Evolutionary conservation across 108 stramenopile genomes (phyloP), one percentile per base, ranked within the genome.

Genomic region (Discostella stelligeroides): DNA sequence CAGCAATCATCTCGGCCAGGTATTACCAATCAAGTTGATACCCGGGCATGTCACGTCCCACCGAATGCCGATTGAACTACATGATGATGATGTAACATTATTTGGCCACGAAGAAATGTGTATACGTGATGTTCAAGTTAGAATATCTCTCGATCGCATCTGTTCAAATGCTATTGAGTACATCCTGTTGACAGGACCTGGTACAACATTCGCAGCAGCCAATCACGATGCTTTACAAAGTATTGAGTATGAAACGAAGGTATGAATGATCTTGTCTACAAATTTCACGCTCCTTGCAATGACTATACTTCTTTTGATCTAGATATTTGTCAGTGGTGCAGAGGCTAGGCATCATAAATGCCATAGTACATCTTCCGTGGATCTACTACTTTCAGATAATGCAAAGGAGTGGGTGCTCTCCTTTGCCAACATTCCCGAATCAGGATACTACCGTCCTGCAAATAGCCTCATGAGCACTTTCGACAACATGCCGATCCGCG

Each of bases 381-480:
- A 77, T 39, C 27, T 77, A 24, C 11, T 30, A 18, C 58, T 77
- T 25, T 64, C 63, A 7, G 76, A 77, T 49, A 34, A 40, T 63
- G 76, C 55, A 37, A 21, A 63, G 29, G 68, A 77, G 30, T 49
- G 53, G 7, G 42, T 77, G 28, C 47, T 77, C 1, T 69, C 76
- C 2, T n/a, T 43, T 39, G 38, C 68, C 15, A 57, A 39, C 29
- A 49, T 77, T 14, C 73, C 73, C 18, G 38, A 41, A 1, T 47
- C 53, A 14, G 76, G 76, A 7, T 23, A 4, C 15, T 77, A 63
- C 68, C 76, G 76, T 58, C 76, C 76, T 14, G 76, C 76, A 11
- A 64, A 63, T 45, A 51, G 68, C 15, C 57, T 77, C 18, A 30
- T 12, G 37, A 46, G n/a, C 11, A 41, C 42, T 20, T 77, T 77